A percentile compares a stretch with the other conserved stretches of the same genome.
phyloP scores from a whole-genome alignment of 257 asterid genomes.

The Solanum habrochaites region DNA sequence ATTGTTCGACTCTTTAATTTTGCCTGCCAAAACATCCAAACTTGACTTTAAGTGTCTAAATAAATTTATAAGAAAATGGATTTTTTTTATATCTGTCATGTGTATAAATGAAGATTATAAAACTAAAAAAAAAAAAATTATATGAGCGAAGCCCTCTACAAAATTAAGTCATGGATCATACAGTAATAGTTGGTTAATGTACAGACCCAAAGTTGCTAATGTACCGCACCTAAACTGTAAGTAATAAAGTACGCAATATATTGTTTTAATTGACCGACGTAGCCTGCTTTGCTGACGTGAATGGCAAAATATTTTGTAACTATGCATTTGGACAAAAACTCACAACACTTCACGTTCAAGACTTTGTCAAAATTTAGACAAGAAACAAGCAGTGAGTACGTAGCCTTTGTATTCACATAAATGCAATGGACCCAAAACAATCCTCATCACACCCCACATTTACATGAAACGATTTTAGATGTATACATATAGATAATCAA shows the following conservation, averaged over 20 bases:
- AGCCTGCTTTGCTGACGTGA: background rate
- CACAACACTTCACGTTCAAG: background rate
- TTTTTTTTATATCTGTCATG: background rate
- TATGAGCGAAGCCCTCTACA: no score
- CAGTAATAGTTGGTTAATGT: background rate
- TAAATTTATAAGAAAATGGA: background rate
- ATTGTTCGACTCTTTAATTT: background rate
- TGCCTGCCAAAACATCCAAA: background rate
- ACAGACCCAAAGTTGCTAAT: background rate
- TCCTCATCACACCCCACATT: background rate
- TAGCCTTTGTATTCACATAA: background rate
- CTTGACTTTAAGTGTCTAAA: background rate
- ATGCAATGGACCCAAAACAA: background rate
- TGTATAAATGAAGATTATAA: background rate
- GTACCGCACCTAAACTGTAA: background rate
- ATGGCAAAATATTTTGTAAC: background rate
- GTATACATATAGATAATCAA: no score
- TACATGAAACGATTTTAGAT: fast-evolving
- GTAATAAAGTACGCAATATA: background rate
- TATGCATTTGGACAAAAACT: background rate
- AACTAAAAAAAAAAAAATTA: fast-evolving
- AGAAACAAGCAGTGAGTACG: background rate
- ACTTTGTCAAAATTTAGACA: background rate
- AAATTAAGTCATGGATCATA: background rate
- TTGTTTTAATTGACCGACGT: background rate